Conservation (phyloP, 768 basidiomycete genomes). For the Russula ochroleuca region DNA sequence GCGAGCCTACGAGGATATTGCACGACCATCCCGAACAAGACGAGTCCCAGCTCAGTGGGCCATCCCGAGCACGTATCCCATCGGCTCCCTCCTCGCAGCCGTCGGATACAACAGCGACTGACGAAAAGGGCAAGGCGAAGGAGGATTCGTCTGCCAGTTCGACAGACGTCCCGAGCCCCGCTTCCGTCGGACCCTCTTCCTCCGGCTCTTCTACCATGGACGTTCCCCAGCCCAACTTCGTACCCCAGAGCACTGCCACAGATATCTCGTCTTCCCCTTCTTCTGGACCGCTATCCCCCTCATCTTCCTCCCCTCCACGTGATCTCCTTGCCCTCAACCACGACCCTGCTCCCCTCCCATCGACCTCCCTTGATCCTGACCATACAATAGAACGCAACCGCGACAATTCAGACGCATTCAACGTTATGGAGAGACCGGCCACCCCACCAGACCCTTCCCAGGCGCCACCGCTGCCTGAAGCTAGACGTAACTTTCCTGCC, state of each 20-base stretch:
- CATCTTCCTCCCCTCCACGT: conserved; percentile 17
- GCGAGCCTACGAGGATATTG: neutral
- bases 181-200: conserved; percentile 6
- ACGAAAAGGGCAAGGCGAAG: conserved; percentile 17
- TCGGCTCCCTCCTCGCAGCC: neutral
- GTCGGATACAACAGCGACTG: neutral
- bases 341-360: conserved; percentile 15
- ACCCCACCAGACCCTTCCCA: conserved; percentile 28
- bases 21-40: neutral
- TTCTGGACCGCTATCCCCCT: neutral
- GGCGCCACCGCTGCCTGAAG: conserved; percentile 29
- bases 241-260: conserved; percentile 10
- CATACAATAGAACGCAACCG: neutral
- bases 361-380: conserved; percentile 4
- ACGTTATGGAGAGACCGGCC: conserved; percentile 24
- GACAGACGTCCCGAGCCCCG: neutral
- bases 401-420: conserved; percentile 14
- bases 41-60: conserved; percentile 3
- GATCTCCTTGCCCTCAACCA: conserved; percentile 23
- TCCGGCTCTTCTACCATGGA: conserved; percentile 13
- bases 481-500: conserved; percentile 55
- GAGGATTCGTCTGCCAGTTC: neutral
- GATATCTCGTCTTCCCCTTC: conserved; percentile 8
- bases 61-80: neutral
- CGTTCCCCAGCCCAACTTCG: neutral